Percentiles rank a stretch among this genome's conserved stretches.
Evolutionary conservation across 1,139 yeast genomes (phyloP).

Genomic region (Tardiomyces blankii): DNA sequence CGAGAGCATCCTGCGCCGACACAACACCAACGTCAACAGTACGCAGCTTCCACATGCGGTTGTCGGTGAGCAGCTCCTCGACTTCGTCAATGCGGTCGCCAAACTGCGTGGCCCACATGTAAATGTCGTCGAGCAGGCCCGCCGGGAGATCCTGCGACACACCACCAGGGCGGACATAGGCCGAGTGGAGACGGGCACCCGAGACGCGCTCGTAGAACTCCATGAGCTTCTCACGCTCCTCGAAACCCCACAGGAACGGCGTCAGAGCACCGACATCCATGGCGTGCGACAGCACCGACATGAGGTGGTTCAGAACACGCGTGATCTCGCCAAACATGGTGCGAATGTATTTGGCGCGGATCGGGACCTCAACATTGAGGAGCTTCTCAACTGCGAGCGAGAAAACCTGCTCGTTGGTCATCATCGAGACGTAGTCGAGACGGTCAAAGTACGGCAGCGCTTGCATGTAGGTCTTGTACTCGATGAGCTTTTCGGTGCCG

Average conservation of each 20-base stretch:
- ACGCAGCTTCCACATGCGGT: constrained; percentile 89
- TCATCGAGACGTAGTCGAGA: constrained; percentile 82
- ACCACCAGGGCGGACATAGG: constrained; percentile 88
- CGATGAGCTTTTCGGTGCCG: constrained; percentile 84
- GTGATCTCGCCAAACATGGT: constrained; percentile 85
- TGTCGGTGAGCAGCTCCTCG: constrained; percentile 81
- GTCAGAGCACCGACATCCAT: constrained; percentile 95
- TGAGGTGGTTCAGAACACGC: constrained; percentile 71
- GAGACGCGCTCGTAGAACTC: constrained; percentile 87
- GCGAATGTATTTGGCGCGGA: constrained; percentile 76
- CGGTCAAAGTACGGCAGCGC: constrained; percentile 86
- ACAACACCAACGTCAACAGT: constrained; percentile 72
- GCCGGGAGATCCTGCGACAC: constrained; percentile 82
- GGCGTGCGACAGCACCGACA: constrained; percentile 81
- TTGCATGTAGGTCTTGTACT: constrained; percentile 73
- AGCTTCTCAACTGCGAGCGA: constrained; percentile 79
- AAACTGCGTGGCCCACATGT: constrained; percentile 94
- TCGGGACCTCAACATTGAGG: constrained; percentile 74
- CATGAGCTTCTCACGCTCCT: constrained; percentile 88
- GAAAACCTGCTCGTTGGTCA: constrained; percentile 86
- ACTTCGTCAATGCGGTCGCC: constrained; percentile 89
- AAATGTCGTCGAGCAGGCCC: constrained; percentile 79
- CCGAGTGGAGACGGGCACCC: constrained; percentile 84
- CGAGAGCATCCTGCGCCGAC: constrained; percentile 79
- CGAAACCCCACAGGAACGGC: constrained; percentile 91